phyloP scores from a whole-genome alignment of 192 early-diverging fungal species.

The Coemansia sp. region DNA sequence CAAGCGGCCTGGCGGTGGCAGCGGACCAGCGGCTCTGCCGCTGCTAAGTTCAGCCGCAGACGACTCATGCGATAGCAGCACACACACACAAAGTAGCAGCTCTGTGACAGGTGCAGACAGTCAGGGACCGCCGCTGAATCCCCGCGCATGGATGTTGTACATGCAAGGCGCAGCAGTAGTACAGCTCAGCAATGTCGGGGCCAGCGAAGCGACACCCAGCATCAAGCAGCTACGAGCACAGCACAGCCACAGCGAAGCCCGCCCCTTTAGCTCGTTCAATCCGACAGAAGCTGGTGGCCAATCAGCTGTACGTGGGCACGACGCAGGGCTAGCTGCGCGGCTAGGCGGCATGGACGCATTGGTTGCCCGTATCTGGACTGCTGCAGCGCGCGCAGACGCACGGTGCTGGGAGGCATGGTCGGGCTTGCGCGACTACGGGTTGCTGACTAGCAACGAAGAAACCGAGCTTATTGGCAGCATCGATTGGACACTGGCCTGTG shows the following conservation, averaged over 20 bases:
- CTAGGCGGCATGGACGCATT: conserved; percentile 28
- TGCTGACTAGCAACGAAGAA: conserved; percentile 38
- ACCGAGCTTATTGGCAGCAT: conserved; percentile 11
- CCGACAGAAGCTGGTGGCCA: not conserved
- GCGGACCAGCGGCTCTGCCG: not conserved
- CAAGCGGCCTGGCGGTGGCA: not conserved
- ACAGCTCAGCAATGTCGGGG: conserved; percentile 43
- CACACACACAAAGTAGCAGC: too few species aligned
- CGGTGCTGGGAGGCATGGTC: conserved; percentile 55
- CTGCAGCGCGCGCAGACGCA: conserved; percentile 26
- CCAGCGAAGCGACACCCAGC: conserved; percentile 31
- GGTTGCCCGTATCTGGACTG: conserved; percentile 28
- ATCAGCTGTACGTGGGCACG: not conserved
- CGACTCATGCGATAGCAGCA: too few species aligned
- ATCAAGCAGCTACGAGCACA: conserved; percentile 27
- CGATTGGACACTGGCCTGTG: conserved; percentile 34
- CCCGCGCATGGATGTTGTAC: conserved; percentile 37
- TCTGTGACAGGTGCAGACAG: too few species aligned
- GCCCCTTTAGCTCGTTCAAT: not conserved
- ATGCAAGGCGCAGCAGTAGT: conserved; percentile 50
- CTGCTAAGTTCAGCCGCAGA: too few species aligned
- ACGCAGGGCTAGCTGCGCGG: conserved; percentile 1
- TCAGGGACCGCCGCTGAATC: conserved; percentile 14
- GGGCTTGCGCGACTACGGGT: conserved; percentile 39
- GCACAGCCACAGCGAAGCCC: conserved; percentile 1